Conservation (phyloP, 495 filamentous ascomycete species). For the Podospora pseudoanserina region DNA sequence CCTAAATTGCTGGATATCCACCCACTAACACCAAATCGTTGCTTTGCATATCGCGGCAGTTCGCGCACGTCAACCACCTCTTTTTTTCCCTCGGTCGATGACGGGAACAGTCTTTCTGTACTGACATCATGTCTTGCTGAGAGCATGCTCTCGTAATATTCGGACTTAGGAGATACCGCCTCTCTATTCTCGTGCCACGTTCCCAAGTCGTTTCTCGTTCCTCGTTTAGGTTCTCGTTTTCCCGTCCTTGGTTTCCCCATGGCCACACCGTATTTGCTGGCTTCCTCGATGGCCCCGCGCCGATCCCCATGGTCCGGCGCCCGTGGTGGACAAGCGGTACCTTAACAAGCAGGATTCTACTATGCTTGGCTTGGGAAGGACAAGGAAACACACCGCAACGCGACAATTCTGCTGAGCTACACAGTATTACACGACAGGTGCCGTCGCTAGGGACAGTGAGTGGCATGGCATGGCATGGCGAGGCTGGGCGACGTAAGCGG, state of each 20-base stretch:
- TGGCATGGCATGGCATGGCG: neutral
- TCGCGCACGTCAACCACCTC: neutral
- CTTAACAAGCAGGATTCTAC: conserved; percentile 12
- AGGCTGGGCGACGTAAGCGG: neutral
- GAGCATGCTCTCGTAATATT: neutral
- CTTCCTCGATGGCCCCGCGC: conserved; percentile 6
- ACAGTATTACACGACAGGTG: neutral
- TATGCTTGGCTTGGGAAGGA: conserved; percentile 1
- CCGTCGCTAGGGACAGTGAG: neutral
- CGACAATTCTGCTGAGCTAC: neutral
- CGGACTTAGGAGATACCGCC: neutral
- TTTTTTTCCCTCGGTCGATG: neutral
- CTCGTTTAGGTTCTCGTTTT: neutral
- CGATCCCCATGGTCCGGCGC: conserved; percentile 9
- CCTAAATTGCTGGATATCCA: neutral
- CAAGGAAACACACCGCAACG: conserved; percentile 5
- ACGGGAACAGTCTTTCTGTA: neutral
- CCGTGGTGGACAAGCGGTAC: neutral
- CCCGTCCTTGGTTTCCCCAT: no score
- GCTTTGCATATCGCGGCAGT: neutral
- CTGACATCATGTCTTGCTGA: neutral
- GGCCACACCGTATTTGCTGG: conserved; percentile 1
- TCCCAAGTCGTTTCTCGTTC: neutral
- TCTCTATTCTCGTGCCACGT: conserved; percentile 1
- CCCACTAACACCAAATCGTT: neutral